Evolutionary conservation across 352 stramenopile species (phyloP), one percentile per base, ranked within the genome.

Genomic region (Phytophthora sojae): DNA sequence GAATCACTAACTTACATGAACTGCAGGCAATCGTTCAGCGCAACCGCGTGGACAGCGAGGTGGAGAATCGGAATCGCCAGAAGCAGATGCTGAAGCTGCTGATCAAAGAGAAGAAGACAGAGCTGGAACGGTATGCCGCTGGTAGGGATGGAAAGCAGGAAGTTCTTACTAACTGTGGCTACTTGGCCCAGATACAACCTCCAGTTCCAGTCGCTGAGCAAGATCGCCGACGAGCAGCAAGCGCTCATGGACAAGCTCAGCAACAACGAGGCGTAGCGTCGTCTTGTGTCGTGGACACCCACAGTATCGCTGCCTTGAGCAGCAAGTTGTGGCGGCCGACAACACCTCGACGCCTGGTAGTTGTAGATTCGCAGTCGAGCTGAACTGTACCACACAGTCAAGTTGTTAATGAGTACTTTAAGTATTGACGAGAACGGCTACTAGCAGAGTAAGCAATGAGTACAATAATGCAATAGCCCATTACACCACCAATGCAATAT

Each of bases 181-280:
- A n/a, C 21, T 55, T 19, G n/a, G 2, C n/a, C 11, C 58, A 91
- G 86, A 30, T 95, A 92, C 81, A 86, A 91, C 56, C 67, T 94
- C 12, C 88, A 95, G 69, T 92, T 79, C 61, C 76, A 91, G 62
- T 95, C 88, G 39, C 80, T 95, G 21, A 75, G 69, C 15, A 92
- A 92, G 73, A 92, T 95, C 61, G 85, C 84, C 2, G 85, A 94
- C 58, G 86, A 94, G 71, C 88, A 95, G 68, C 86, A 93, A 68
- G 57, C 85, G 26, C 79, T 95, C 7, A 94, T 95, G 60, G 86
- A 95, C 50, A 93, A 92, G 69, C 82, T 95, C n/a, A 94, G 88
- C 77, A 95, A 94, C 79, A 95, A 95, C 68, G 85, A 95, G 73
- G 81, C 83, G 54, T 95, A 85, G 71, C 23, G 42, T 62, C 25